Percentiles rank a stretch among this genome's conserved stretches.
Conservation (phyloP, 495 filamentous ascomycete genomes). For the Haplographium delicatum region DNA sequence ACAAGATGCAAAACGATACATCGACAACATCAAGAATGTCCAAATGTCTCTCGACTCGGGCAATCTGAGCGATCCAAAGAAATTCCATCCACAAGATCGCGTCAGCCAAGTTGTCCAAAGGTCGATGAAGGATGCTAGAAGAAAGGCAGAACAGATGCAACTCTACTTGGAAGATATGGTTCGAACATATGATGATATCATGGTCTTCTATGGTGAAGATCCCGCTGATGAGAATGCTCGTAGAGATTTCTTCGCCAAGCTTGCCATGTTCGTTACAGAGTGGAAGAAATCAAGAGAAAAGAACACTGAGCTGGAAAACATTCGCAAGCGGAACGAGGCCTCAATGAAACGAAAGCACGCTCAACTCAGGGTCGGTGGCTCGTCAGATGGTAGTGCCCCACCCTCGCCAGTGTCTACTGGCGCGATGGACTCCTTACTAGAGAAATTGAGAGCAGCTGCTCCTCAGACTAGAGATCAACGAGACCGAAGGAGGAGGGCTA, state of each 20-base stretch:
- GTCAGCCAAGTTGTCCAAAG: slow-evolving; percentile 87
- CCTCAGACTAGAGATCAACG: slow-evolving; percentile 83
- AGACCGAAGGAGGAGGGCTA: slow-evolving; percentile 78
- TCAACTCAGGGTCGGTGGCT: slow-evolving; percentile 51
- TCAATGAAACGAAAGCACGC: slow-evolving; percentile 84
- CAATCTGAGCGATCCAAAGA: slow-evolving; percentile 93
- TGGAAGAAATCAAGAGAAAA: slow-evolving; percentile 96
- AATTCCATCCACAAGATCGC: slow-evolving; percentile 96
- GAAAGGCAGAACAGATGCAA: slow-evolving; percentile 95
- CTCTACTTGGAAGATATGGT: slow-evolving; percentile 92
- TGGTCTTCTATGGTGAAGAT: slow-evolving; percentile 96
- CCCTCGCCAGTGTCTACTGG: slow-evolving; percentile 73
- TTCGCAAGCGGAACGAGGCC: slow-evolving; percentile 74
- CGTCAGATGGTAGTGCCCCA: slow-evolving; percentile 36
- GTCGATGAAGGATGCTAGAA: slow-evolving; percentile 90
- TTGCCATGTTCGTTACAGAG: slow-evolving; percentile 85
- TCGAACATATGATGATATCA: slow-evolving; percentile 88
- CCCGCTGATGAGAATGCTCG: slow-evolving; percentile 87
- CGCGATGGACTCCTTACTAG: slow-evolving; percentile 93
- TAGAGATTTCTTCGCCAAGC: slow-evolving; percentile 92
- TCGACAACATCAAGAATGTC: slow-evolving; percentile 89
- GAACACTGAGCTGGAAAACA: slow-evolving; percentile 81
- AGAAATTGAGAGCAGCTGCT: slow-evolving; percentile 90
- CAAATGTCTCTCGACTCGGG: slow-evolving; percentile 87
- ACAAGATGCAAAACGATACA: slow-evolving; percentile 85